Evolutionary conservation across 192 early-diverging fungal genomes (phyloP), one percentile per base, ranked within the genome.

Genomic region (Backusella australiensis): DNA sequence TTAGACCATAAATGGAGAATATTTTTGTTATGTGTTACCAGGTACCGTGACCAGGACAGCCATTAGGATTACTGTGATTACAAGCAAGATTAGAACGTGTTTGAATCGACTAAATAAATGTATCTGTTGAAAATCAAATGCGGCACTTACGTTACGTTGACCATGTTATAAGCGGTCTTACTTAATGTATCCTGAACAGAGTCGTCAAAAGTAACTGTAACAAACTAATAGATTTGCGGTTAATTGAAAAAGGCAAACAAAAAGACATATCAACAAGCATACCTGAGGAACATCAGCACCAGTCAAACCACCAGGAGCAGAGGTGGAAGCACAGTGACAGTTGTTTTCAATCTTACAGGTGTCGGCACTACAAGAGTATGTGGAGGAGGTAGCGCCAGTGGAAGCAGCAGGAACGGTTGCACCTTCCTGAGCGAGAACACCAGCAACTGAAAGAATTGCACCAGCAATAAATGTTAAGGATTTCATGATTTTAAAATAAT

Each of bases 121-220:
- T 39, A 39, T 11, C 38, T 39, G 38, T 39, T 39, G 38, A 39
- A 21, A 23, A 56, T 56, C 53, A 56, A 56, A 23, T 17, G 14
- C 15, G 14, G 8, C 73, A 77, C 34, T 65, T 72, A 83, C 82
- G 56, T 83, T 34, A 67, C 38, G 21, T 76, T 75, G 19, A 83
- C 56, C 69, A 83, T 72, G 38, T 71, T 70, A 11, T 68, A 35
- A 1, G 78, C 82, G 8, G 82, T 83, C 23, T 67, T 38, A 1
- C 46, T 21, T 7, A 83, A 59, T 12, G 38, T 29, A 5, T 69
- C 59, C 38, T 89, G 87, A 73, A 93, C 68, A 7, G 90, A 82
- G 78, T 93, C 91, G 52, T 93, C 91, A 80, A 84, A 91, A 5
- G 91, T 90, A 12, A 90, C 46, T 3, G 80, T 80, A 36, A 89